Percentiles rank a stretch among this genome's conserved stretches.
Evolutionary conservation across 2,329 filamentous ascomycete species (phyloP).

Genomic region (Aspergillus tamarii): DNA sequence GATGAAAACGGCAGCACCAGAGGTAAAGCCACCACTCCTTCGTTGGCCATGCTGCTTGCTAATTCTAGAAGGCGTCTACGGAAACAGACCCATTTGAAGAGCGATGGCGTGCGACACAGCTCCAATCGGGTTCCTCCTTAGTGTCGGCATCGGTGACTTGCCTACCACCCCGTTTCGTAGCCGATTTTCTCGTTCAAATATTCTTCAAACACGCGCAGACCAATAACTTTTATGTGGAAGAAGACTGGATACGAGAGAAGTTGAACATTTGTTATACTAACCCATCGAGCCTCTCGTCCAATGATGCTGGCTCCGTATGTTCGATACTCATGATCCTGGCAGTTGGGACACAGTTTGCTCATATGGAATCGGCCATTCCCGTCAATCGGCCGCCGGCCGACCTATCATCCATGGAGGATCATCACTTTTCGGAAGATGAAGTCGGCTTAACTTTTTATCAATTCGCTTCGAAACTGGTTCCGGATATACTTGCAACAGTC

Average conservation of each 20-base stretch:
- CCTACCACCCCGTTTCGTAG: conserved; percentile 48
- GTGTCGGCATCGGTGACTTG: conserved; percentile 43
- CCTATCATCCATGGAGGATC: conserved; percentile 33
- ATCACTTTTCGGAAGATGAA: conserved; percentile 54
- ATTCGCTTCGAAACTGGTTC: conserved; percentile 57
- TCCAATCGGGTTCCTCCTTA: conserved; percentile 43
- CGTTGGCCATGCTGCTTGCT: conserved; percentile 3
- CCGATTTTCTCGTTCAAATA: conserved; percentile 46
- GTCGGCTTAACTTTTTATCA: conserved; percentile 61
- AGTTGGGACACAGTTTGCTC: conserved; percentile 49
- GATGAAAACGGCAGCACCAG: conserved; percentile 43
- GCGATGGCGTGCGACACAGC: conserved; percentile 46
- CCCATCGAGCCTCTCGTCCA: conserved; percentile 37
- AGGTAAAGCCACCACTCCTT: conserved; percentile 27
- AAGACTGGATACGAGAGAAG: conserved; percentile 45
- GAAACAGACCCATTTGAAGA: conserved; percentile 46
- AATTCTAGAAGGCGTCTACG: conserved; percentile 33
- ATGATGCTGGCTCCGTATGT: conserved; percentile 46
- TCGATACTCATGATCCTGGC: conserved; percentile 48
- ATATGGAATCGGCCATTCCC: conserved; percentile 43
- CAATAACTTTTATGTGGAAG: conserved; percentile 49
- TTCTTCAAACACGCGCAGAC: conserved; percentile 50
- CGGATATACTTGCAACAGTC: conserved; percentile 60
- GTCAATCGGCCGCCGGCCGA: conserved; percentile 36
- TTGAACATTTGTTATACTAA: conserved; percentile 43